Conservation (phyloP, 306 rosid species). For the Vicia sativa region DNA sequence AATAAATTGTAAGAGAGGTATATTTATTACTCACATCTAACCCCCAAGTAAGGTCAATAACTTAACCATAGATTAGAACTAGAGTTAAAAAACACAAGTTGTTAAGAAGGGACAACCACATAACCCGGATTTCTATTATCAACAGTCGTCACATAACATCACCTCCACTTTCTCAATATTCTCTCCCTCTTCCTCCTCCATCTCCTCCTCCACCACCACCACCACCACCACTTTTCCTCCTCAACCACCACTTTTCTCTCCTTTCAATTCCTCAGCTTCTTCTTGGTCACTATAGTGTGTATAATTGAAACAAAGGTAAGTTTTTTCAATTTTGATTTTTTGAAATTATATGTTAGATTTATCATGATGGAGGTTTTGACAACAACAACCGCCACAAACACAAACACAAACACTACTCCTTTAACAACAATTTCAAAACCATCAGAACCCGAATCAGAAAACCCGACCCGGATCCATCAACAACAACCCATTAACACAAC, state of each 20-base stretch:
- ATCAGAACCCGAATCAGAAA: slow-evolving; percentile 69
- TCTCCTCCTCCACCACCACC: neutral
- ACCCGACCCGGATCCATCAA: slow-evolving; percentile 60
- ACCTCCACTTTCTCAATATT: slow-evolving; percentile 33
- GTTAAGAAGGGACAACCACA: slow-evolving; percentile 90
- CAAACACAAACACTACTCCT: slow-evolving; percentile 21
- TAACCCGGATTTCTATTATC: slow-evolving; percentile 73
- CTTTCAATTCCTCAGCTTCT: slow-evolving; percentile 1
- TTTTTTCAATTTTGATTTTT: neutral
- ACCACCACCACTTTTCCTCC: neutral
- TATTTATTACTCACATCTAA: slow-evolving; percentile 77
- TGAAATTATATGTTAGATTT: slow-evolving; percentile 46
- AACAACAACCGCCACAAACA: slow-evolving; percentile 21
- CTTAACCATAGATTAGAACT: slow-evolving; percentile 92
- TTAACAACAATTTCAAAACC: slow-evolving; percentile 46
- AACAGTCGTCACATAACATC: slow-evolving; percentile 69
- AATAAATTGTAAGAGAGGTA: slow-evolving; percentile 28
- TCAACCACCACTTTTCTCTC: too few relatives aligned
- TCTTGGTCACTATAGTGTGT: neutral
- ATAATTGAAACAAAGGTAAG: slow-evolving; percentile 35
- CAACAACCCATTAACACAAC: too few relatives aligned
- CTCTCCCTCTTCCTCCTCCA: neutral
- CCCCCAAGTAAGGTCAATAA: slow-evolving; percentile 64
- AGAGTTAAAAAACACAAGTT: slow-evolving; percentile 81
- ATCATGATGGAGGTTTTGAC: slow-evolving; percentile 73